Evolutionary conservation across 2,329 filamentous ascomycete species (phyloP), one percentile per base, ranked within the genome.

Genomic region (Beauveria varroae): DNA sequence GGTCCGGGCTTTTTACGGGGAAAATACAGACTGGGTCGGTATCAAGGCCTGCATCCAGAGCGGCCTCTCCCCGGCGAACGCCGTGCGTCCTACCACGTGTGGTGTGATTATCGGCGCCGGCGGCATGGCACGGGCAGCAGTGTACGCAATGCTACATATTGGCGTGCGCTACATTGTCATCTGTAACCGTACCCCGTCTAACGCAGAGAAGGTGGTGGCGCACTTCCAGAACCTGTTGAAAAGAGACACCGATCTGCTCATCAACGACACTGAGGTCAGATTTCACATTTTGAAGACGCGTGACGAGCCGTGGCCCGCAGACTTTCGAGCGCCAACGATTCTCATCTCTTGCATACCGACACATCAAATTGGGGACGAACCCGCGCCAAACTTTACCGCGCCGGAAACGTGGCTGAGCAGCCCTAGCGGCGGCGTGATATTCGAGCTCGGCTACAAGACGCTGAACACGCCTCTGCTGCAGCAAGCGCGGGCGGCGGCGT

Each of bases 11-110:
- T 77, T 92, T 0, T 90, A 91, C 64, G 90, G 89, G 1, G 88
- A 92, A 62, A 93, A 93, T 63, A 92, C 89, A 0, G 89, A 93
- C 70, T 93, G 89, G 86, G 88, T 91, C 40, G 89, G 89, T 5
- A 89, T 93, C 47, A 79, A 87, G 58, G 88, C 87, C 3, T 91
- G 88, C 68, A 83, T 93, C 47, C 81, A 86, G 6, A 80, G 88
- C 37, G 88, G 88, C 2, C 76, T 92, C 2, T 91, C 89, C 0
- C 89, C 89, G 0, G 86, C 88, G 3, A 88, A 88, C 64, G 84
- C 83, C 1, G 81, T 88, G 0, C 79, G 84, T 3, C 76, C 81
- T 0, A 77, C 73, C 10, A 81, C 79, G 2, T 82, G 78, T 1
- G 85, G 81, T 0, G 75, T 88, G 16, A 79, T 88, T 24, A 80